A percentile compares a stretch with the other conserved stretches of the same genome.
Conservation (phyloP, 2,329 filamentous ascomycete genomes). For the Talaromyces sp. region DNA sequence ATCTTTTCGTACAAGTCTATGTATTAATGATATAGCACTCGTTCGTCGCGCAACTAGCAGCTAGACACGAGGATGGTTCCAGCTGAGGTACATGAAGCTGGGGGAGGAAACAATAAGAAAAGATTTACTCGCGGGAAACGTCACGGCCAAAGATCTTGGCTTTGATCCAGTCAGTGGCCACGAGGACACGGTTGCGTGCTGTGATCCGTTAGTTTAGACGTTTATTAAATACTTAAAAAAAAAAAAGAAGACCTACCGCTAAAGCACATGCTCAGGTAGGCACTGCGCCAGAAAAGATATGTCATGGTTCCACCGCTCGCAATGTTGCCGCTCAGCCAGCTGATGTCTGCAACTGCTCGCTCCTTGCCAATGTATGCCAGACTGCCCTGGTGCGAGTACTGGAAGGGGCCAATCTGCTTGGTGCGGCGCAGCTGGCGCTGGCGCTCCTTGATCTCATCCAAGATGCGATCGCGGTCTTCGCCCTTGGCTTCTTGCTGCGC, state of each 20-base stretch:
- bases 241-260: conserved; percentile 67
- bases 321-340: conserved; percentile 95
- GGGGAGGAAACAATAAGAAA: background rate
- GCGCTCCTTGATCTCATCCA: conserved; percentile 74
- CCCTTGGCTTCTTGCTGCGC: conserved; percentile 63
- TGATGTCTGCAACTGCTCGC: conserved; percentile 94
- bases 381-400: conserved; percentile 96
- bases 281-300: conserved; percentile 97
- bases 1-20: background rate
- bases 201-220: conserved; percentile 1
- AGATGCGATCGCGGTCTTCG: conserved; percentile 51
- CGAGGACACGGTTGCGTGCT: conserved; percentile 92
- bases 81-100: background rate
- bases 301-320: conserved; percentile 89
- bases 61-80: background rate
- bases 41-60: background rate
- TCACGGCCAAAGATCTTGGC: conserved; percentile 95
- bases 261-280: conserved; percentile 99
- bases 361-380: conserved; percentile 98
- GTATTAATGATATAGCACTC: background rate
- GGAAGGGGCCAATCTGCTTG: conserved; percentile 95
- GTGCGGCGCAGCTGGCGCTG: conserved; percentile 83
- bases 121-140: conserved; percentile 51
- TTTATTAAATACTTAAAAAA: background rate
- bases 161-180: conserved; percentile 93